Percentiles rank a stretch among this genome's conserved stretches.
phyloP scores from a whole-genome alignment of 1,284 basidiomycete species.

The Leccinum pachyderme region DNA sequence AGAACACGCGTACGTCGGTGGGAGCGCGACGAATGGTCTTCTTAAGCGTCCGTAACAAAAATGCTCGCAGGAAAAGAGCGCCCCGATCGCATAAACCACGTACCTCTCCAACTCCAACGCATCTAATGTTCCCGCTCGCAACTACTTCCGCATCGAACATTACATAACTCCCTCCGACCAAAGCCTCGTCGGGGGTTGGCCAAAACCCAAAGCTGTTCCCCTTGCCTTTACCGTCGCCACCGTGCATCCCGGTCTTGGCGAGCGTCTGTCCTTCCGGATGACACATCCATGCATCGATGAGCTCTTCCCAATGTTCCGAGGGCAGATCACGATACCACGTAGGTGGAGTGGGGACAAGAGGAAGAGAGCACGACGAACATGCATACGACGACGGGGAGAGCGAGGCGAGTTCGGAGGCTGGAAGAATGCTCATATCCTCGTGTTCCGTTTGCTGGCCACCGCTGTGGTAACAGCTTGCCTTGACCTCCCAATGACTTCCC shows the following conservation, averaged over 20 bases:
- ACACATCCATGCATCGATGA: slow-evolving; percentile 98
- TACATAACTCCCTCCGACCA: slow-evolving; percentile 86
- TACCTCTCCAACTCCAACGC: slow-evolving; percentile 52
- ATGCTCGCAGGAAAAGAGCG: slow-evolving; percentile 15
- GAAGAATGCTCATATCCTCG: slow-evolving; percentile 46
- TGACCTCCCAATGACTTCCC: slow-evolving; percentile 68
- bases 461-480: slow-evolving; percentile 42
- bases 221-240: slow-evolving; percentile 2
- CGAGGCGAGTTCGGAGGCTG: slow-evolving; percentile 59
- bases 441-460: slow-evolving; percentile 18
- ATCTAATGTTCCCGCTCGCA: slow-evolving; percentile 52
- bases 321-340: slow-evolving; percentile 80
- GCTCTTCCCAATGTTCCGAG: slow-evolving; percentile 95
- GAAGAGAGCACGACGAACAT: slow-evolving; percentile 76
- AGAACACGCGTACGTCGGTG: slow-evolving; percentile 53
- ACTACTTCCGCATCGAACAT: slow-evolving; percentile 67
- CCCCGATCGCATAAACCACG: slow-evolving; percentile 34
- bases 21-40: slow-evolving; percentile 78
- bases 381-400: slow-evolving; percentile 60
- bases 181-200: slow-evolving; percentile 66
- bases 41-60: slow-evolving; percentile 66
- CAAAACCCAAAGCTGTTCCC: slow-evolving; percentile 58
- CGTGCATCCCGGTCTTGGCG: slow-evolving; percentile 54
- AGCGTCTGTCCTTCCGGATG: slow-evolving; percentile 81
- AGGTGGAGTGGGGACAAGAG: slow-evolving; percentile 54